phyloP scores from a whole-genome alignment of 208 protist species.

The Leishmania tropica region DNA sequence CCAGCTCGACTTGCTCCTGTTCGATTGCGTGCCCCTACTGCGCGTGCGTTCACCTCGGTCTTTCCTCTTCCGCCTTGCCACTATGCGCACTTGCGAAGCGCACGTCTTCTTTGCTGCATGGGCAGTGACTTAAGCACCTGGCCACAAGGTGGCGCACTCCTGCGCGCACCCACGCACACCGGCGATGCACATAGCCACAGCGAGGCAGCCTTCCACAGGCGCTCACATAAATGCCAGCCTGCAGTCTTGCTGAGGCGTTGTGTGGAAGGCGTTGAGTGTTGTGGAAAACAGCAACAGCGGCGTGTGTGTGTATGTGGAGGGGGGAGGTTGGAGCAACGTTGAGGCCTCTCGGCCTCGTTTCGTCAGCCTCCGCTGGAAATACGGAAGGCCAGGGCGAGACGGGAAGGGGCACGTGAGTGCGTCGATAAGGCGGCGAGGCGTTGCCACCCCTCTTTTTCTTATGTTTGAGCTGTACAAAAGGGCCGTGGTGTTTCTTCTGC shows the following conservation, averaged over 20 bases:
- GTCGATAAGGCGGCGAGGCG: background rate
- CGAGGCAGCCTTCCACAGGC: background rate
- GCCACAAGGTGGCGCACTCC: background rate
- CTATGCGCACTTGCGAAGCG: background rate
- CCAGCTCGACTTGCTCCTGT: background rate
- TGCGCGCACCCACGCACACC: background rate
- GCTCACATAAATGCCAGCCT: background rate
- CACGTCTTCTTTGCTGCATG: background rate
- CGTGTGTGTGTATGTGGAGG: no score
- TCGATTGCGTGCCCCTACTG: background rate
- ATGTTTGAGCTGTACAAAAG: background rate
- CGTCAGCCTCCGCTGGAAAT: background rate
- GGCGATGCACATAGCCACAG: background rate
- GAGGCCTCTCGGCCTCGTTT: background rate
- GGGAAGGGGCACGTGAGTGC: background rate
- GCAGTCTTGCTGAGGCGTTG: background rate
- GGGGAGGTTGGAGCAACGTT: background rate
- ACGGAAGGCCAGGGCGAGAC: background rate
- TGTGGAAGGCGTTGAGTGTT: background rate
- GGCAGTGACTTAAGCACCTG: background rate
- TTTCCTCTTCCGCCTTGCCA: background rate
- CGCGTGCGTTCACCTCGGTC: background rate
- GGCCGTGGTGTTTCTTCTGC: background rate
- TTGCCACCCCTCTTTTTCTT: background rate
- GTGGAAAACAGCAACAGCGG: background rate